A percentile compares a stretch with the other conserved stretches of the same genome.
phyloP scores from a whole-genome alignment of 2,329 filamentous ascomycete species.

The Colletotrichum eremochloae region DNA sequence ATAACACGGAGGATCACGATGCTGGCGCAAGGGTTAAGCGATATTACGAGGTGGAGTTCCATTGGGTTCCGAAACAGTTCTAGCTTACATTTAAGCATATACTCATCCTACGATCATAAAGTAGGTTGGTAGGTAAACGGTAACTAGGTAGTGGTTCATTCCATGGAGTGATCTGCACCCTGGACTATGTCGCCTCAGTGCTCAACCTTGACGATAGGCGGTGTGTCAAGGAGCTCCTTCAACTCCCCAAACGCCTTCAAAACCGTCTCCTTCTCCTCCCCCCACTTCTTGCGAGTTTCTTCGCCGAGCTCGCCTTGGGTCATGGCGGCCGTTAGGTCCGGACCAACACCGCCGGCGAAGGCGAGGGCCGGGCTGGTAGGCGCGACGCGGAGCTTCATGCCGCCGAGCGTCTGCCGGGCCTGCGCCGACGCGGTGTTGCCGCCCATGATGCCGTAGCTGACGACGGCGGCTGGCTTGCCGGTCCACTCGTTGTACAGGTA shows the following conservation, averaged over 20 bases:
- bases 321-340: slow-evolving; percentile 44
- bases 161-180: background rate
- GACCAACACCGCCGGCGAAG: slow-evolving; percentile 45
- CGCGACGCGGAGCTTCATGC: slow-evolving; percentile 50
- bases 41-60: slow-evolving; percentile 24
- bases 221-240: slow-evolving; percentile 45
- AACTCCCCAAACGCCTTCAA: slow-evolving; percentile 47
- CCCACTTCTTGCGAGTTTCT: slow-evolving; percentile 45
- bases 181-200: background rate
- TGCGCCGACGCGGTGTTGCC: slow-evolving; percentile 49
- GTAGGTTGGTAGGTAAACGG: too few relatives aligned
- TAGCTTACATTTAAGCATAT: slow-evolving; percentile 16
- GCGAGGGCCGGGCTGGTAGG: slow-evolving; percentile 50
- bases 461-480: slow-evolving; percentile 65
- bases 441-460: slow-evolving; percentile 66
- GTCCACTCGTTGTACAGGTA: slow-evolving; percentile 71
- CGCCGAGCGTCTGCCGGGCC: slow-evolving; percentile 46
- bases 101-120: background rate
- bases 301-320: slow-evolving; percentile 45
- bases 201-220: background rate
- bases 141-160: background rate
- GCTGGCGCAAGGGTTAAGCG: slow-evolving; percentile 23
- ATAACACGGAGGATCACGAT: slow-evolving; percentile 5
- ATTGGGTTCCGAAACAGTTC: background rate
- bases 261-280: slow-evolving; percentile 40